These are phyloP conservation scores for Alternaria ventricosa DNA, from an alignment of 2,329 filamentous ascomycete species.

Conservation along the genomic window DNA sequence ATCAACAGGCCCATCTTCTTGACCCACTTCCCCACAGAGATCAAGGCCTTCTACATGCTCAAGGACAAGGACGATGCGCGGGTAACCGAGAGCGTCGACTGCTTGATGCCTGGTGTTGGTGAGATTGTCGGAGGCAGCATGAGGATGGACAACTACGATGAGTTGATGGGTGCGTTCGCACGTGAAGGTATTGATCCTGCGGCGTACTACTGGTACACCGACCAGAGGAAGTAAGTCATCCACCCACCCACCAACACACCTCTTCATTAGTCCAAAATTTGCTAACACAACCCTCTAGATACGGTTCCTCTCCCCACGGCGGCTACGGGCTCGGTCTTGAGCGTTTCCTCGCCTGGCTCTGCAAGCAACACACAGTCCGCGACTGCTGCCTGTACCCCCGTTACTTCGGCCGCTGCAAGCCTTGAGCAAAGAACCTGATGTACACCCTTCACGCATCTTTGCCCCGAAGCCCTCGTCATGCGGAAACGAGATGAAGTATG, in stretches of 20 bases:
- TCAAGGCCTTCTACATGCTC: constrained; percentile 99
- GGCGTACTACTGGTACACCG: constrained; percentile 98
- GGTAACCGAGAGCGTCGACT: constrained; percentile 92
- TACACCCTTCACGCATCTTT: not conserved
- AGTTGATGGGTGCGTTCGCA: constrained; percentile 83
- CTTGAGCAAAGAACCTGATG: constrained; percentile 54
- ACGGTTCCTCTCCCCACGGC: constrained; percentile 89
- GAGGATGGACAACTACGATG: constrained; percentile 91
- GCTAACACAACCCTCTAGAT: constrained; percentile 59
- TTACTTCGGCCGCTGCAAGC: constrained; percentile 82
- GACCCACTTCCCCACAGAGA: constrained; percentile 94
- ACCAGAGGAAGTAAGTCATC: constrained; percentile 85
- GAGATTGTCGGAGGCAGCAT: constrained; percentile 97
- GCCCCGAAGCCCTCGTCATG: constrained; percentile 13
- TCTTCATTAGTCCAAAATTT: not conserved
- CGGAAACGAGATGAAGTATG: constrained; percentile 1
- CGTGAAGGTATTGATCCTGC: constrained; percentile 82
- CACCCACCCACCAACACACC: not conserved
- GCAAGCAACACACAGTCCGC: constrained; percentile 69
- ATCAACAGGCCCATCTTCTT: constrained; percentile 96
- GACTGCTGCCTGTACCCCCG: constrained; percentile 79
- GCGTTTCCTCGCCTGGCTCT: constrained; percentile 74
- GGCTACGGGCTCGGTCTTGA: constrained; percentile 94
- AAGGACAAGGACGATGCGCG: constrained; percentile 78
- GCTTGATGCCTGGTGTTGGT: constrained; percentile 88